These are phyloP conservation scores for Dioscorea zingiberensis DNA, from an alignment of 106 monocot genomes.

Conservation along the genomic window DNA sequence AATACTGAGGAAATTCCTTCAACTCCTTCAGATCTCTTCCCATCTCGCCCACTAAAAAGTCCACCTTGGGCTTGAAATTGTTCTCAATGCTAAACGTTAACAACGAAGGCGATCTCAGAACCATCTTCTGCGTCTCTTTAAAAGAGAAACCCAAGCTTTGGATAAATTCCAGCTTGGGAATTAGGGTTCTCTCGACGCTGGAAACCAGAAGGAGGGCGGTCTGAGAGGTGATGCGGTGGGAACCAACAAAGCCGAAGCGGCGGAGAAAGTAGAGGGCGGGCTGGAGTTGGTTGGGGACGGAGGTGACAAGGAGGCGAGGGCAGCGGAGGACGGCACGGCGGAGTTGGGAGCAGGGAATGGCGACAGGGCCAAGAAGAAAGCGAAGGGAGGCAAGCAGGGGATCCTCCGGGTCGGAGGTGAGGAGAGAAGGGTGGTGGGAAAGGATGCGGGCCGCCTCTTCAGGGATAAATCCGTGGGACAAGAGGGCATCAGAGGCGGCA, in stretches of 20 bases:
- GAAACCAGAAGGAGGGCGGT: conserved; percentile 66
- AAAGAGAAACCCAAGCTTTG: conserved; percentile 39
- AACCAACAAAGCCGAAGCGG: conserved; percentile 39
- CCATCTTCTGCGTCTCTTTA: conserved; percentile 34
- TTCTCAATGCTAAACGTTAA: conserved; percentile 54
- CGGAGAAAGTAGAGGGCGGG: conserved; percentile 69
- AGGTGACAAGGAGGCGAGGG: conserved; percentile 62
- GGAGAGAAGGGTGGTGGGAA: conserved; percentile 45
- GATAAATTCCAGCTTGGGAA: conserved; percentile 72
- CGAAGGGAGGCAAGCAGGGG: conserved; percentile 36
- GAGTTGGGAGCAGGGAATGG: conserved; percentile 30
- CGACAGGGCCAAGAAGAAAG: conserved; percentile 39
- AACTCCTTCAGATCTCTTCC: conserved; percentile 43
- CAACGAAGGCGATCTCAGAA: conserved; percentile 42
- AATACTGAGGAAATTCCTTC: conserved; percentile 70
- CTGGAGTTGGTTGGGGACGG: conserved; percentile 43
- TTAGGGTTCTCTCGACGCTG: conserved; percentile 57
- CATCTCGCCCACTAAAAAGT: conserved; percentile 52
- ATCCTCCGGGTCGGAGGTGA: conserved; percentile 48
- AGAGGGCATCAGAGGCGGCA: conserved; percentile 35
- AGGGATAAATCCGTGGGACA: conserved; percentile 24
- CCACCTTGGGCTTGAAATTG: conserved; percentile 66
- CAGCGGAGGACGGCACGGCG: conserved; percentile 46
- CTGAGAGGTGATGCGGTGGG: conserved; percentile 30
- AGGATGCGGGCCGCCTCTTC: conserved; percentile 51